These are phyloP conservation scores for Puccinia triticina DNA, from an alignment of 1,284 basidiomycete species.

Conservation along the genomic window DNA sequence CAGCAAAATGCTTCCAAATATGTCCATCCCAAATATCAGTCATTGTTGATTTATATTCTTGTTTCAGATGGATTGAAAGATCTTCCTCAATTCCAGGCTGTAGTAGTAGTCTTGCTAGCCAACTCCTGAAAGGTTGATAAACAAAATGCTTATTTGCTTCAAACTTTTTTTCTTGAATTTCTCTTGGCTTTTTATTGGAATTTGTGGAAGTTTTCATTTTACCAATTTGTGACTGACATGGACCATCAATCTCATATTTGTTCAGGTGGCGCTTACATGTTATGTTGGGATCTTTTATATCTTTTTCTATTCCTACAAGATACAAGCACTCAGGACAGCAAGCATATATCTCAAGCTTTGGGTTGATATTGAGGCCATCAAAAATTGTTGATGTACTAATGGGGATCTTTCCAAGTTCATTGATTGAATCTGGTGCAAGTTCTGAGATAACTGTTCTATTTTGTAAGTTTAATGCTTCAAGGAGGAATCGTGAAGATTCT, in stretches of 20 bases:
- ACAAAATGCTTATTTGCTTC: conserved; percentile 21
- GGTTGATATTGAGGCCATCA: conserved; percentile 3
- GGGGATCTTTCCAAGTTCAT: neutral
- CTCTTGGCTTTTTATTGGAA: conserved; percentile 2
- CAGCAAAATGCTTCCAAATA: conserved; percentile 2
- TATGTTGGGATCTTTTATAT: conserved; percentile 2
- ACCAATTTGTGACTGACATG: conserved; percentile 16
- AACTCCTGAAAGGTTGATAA: conserved; percentile 28
- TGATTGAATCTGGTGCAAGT: conserved; percentile 8
- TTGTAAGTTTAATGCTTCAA: conserved; percentile 21
- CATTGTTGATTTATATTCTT: neutral
- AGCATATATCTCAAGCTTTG: neutral
- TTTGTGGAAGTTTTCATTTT: conserved; percentile 31
- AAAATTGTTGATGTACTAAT: conserved; percentile 3
- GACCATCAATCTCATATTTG: neutral
- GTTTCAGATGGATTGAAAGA: conserved; percentile 8
- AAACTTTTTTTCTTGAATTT: conserved; percentile 27
- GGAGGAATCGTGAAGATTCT: conserved; percentile 6
- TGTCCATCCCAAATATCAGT: conserved; percentile 27
- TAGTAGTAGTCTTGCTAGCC: conserved; percentile 11
- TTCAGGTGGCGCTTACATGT: conserved; percentile 16
- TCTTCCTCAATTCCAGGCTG: conserved; percentile 25
- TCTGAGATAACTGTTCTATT: conserved; percentile 7
- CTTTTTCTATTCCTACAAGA: conserved; percentile 9
- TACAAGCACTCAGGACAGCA: conserved; percentile 9